These are phyloP conservation scores for Flaveria ramosissima DNA, from an alignment of 129 eudicot genomes.

Conservation along the genomic window DNA sequence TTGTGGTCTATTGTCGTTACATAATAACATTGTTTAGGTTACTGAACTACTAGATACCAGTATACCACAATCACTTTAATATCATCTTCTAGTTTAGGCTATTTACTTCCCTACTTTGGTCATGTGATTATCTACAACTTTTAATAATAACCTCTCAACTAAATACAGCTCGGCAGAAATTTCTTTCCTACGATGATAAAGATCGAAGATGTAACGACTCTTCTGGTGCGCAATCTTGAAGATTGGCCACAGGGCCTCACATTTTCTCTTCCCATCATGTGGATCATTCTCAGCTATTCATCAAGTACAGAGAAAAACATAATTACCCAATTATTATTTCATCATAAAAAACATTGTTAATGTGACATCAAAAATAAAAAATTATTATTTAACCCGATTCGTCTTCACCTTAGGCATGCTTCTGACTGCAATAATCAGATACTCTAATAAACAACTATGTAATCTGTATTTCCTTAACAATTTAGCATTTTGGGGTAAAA, in stretches of 20 bases:
- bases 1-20: not conserved
- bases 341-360: not conserved
- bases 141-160: no score
- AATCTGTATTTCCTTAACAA: no score
- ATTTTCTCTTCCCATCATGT: conserved; percentile 82
- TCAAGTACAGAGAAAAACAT: not conserved
- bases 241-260: conserved; percentile 86
- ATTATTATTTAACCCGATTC: conserved; percentile 65
- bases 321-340: not conserved
- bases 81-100: no score
- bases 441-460: not conserved
- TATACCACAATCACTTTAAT: no score
- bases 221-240: conserved; percentile 91
- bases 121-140: no score
- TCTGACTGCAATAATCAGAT: conserved; percentile 34
- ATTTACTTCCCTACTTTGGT: no score
- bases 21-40: not conserved
- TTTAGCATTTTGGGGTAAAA: no score
- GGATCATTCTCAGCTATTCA: conserved; percentile 78
- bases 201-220: conserved; percentile 81
- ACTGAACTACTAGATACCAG: no score
- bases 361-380: not conserved
- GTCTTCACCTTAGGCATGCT: conserved; percentile 81
- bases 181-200: conserved; percentile 80
- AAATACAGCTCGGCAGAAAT: conserved; percentile 70